phyloP scores from a whole-genome alignment of 441 rosid species.

The Cnidoscolus chayamansa region DNA sequence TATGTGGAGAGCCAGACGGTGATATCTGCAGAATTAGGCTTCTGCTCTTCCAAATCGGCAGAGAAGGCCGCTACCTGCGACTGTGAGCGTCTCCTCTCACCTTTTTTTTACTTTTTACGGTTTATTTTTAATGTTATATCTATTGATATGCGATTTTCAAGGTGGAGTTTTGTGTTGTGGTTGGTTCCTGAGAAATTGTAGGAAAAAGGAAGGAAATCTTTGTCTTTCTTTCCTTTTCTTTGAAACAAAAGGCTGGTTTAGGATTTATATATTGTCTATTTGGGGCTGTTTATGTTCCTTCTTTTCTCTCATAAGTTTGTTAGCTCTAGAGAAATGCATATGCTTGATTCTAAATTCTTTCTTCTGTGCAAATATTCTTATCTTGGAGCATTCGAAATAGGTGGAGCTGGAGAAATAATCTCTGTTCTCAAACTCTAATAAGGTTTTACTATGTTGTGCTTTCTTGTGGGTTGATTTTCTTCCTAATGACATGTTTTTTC shows the following conservation, averaged over 20 bases:
- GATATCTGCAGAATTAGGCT: neutral
- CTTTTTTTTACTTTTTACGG: no score
- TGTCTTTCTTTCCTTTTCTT: neutral
- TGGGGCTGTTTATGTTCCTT: neutral
- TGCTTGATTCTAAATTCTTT: neutral
- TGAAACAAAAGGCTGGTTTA: neutral
- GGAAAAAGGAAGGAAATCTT: neutral
- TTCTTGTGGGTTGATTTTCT: neutral
- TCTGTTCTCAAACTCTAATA: neutral
- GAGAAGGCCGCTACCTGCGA: neutral
- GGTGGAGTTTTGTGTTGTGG: neutral
- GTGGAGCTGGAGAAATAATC: neutral
- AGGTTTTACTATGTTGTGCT: neutral
- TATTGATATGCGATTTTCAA: neutral
- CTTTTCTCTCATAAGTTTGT: neutral
- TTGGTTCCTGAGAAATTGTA: neutral
- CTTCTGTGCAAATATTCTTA: neutral
- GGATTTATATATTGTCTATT: neutral
- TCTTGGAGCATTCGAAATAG: neutral
- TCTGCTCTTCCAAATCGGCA: neutral
- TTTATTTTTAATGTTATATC: no score
- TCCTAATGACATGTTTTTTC: neutral
- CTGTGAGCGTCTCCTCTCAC: neutral
- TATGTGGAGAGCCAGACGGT: no score
- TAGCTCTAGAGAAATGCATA: neutral